Base-by-base conservation (phyloP, 2,329 filamentous ascomycete genomes). In the Trichophyton schoenleinii region DNA sequence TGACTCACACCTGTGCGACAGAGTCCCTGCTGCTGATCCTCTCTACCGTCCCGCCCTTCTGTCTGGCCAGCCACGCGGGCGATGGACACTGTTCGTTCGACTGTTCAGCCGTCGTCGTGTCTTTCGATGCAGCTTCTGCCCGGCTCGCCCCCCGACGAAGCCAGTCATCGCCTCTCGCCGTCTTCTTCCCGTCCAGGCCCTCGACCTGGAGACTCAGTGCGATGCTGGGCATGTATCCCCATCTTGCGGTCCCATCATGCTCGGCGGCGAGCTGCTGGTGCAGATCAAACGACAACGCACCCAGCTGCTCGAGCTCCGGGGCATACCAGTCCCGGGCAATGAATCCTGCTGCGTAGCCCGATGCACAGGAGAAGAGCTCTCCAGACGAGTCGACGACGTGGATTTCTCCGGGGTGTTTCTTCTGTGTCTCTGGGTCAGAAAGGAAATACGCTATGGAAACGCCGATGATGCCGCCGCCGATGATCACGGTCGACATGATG, bases 301-400 rank as follows among this genome's bases (percentile, higher is more conserved):
- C 88, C 0, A 91, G 77, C 0, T 79, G 75, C 0, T 81, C 77
- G 4, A 83, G 74, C 0, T 79, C 75, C 0, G 82, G 75, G 0
- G 78, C 77, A 67, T 88, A 89, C 87, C 87, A 91, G 70, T 91
- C 86, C 38, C 78, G 79, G 0, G 87, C 87, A 7, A 91, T 69
- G 68, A 91, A 92, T 0, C 88, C 88, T 18, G 81, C 89, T 0
- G 87, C 87, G 65, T 82, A 85, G 0, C 88, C 87, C 1, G 87
- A 91, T 0, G 88, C 87, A 34, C 85, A 88, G 9, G 83, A 80
- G 72, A 91, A 89, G 36, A 91, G 79, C 64, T 83, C 70, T 0
- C 78, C 71, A 3, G 80, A 80, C 4, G 81, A 75, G 67, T 86
- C 84, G 44, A 87, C 64, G 22, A 87, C 72, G 64, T 84, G 81